Evolutionary conservation across 2,329 filamentous ascomycete species (phyloP).

Genomic region (Botryotinia globosa): DNA sequence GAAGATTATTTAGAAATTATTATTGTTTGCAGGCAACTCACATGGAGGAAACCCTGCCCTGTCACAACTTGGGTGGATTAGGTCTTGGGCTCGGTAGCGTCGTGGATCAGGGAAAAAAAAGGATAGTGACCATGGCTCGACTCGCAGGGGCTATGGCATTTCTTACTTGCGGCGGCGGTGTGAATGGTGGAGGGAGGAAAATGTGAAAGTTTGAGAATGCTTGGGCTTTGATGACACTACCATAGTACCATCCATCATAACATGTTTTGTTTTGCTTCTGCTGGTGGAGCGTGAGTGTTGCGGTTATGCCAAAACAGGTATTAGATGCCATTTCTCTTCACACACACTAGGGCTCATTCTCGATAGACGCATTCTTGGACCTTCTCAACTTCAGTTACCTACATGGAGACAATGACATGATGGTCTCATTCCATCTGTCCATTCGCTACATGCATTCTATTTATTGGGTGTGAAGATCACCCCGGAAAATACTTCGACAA

Average conservation of each 20-base stretch:
- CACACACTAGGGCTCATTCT: not conserved
- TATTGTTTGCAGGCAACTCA: slow-evolving; percentile 25
- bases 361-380: not conserved
- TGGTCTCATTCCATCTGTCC: not conserved
- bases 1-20: slow-evolving; percentile 20
- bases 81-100: slow-evolving; percentile 3
- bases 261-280: not conserved
- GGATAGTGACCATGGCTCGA: slow-evolving; percentile 11
- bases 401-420: not conserved
- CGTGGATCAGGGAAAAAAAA: slow-evolving; percentile 17
- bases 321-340: not conserved
- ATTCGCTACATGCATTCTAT: not conserved
- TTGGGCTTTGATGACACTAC: slow-evolving; percentile 8
- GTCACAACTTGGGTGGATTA: slow-evolving; percentile 12
- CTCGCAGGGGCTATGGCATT: not conserved
- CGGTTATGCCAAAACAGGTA: slow-evolving; percentile 3
- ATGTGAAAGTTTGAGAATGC: not conserved
- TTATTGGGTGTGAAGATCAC: slow-evolving; percentile 7
- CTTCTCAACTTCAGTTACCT: not conserved
- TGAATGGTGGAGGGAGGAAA: slow-evolving; percentile 12
- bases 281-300: not conserved
- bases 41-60: slow-evolving; percentile 23
- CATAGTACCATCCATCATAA: not conserved
- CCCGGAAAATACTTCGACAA: slow-evolving; percentile 8
- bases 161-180: slow-evolving; percentile 15